Evolutionary conservation across 1,139 yeast genomes (phyloP).

Genomic region (Spathaspora sp.): DNA sequence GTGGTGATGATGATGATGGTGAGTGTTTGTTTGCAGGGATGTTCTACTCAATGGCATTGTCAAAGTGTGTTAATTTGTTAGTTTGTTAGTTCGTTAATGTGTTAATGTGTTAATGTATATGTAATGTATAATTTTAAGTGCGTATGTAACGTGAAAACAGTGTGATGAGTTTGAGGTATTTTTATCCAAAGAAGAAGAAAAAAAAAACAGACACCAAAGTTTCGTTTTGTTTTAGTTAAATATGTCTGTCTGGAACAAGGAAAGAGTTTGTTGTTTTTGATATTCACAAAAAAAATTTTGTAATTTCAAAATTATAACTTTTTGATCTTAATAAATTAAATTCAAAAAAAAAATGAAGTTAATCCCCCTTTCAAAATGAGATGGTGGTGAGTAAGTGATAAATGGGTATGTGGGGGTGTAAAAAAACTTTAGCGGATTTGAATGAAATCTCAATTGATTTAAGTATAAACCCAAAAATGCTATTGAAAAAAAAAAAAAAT

Average conservation of each 20-base stretch:
- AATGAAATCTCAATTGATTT: neutral
- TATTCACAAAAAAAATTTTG: no score
- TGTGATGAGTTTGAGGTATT: no score
- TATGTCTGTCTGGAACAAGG: no score
- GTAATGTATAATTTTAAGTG: neutral
- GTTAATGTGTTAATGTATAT: no score
- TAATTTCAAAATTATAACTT: no score
- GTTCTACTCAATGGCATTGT: slow-evolving; percentile 8
- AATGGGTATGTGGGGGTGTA: no score
- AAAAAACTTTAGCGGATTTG: neutral
- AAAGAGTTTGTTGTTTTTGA: no score
- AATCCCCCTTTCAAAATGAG: neutral
- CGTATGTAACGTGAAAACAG: neutral
- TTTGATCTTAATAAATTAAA: no score
- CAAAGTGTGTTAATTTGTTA: neutral
- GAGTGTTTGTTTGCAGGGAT: slow-evolving; percentile 12
- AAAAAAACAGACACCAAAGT: neutral
- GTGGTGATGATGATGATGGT: slow-evolving; percentile 13
- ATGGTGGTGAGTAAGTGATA: neutral
- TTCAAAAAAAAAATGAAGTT: neutral
- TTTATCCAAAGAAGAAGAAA: neutral
- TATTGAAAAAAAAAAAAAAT: neutral
- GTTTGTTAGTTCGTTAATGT: neutral
- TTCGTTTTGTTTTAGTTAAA: no score
- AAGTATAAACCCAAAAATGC: no score